Evolutionary conservation across 371 early-diverging fungal genomes (phyloP), one percentile per base, ranked within the genome.

Genomic region (Paraphysoderma sedebokerense): DNA sequence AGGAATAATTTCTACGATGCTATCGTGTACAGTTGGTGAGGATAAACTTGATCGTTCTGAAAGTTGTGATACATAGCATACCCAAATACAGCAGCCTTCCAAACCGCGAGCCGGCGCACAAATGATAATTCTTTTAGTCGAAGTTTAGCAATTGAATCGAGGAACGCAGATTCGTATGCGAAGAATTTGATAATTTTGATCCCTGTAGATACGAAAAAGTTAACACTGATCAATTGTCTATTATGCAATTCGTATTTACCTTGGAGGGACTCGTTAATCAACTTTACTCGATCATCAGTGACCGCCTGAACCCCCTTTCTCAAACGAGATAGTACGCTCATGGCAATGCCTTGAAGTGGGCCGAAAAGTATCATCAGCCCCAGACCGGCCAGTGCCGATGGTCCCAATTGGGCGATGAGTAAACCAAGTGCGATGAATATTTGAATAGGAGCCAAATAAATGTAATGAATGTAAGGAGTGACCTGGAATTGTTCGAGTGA

Each of bases 381-480:
- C 20, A 83, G 56, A 3, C 84, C 84, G 28, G 74, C 60, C 20
- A 83, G 62, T 29, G 79, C 77, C 3, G 80, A 64, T 35, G 61
- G 55, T 26, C 85, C 85, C 23, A 85, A 59, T 12, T 82, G 62
- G 6, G 60, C 60, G 52, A 77, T 77, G 37, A 83, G 49, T 49
- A 79, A 65, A 46, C 63, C 69, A 5, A 76, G 63, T 20, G 79
- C 84, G 6, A 80, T 53, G 0, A 51, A 33, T 1, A 81, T 61
- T 41, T 74, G 72, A 20, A 70, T 63, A 27, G 81, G 79, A 1
- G 67, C 62, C 3, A 66, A 64, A 27, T 75, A 60, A 9, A 70
- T 47, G 2, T 62, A 52, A 51, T 68, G 62, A 60, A 77, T 60
- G 54, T 72, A 73, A 17, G 42, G 42, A 17, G 20, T 22, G 6